Evolutionary conservation across 805 yeast species (phyloP).

Genomic region (Zygoascus tannicola): DNA sequence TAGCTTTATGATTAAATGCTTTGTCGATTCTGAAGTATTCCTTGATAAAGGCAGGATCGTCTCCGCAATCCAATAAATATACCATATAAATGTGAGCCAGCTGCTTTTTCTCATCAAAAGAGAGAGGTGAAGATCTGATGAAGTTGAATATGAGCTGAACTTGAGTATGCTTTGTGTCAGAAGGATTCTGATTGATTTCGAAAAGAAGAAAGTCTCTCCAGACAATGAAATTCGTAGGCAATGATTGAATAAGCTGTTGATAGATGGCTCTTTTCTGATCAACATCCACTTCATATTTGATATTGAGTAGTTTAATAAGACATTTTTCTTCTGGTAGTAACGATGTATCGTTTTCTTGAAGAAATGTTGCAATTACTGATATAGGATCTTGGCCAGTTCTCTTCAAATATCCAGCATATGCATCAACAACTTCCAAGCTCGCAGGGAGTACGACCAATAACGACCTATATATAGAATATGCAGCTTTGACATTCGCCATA

Average conservation of each 20-base stretch:
- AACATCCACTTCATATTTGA: not conserved
- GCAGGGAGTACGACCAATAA: conserved; percentile 24
- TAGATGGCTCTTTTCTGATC: conserved; percentile 7
- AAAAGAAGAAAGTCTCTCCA: conserved; percentile 26
- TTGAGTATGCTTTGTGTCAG: not conserved
- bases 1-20: not conserved
- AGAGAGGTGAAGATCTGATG: not conserved
- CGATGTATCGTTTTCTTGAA: not conserved
- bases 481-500: conserved; percentile 19
- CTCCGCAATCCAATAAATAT: conserved; percentile 14
- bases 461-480: conserved; percentile 21
- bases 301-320: not conserved
- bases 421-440: not conserved
- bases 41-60: not conserved
- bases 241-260: conserved; percentile 13
- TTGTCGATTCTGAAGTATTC: conserved; percentile 1
- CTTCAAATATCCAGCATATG: not conserved
- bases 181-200: not conserved
- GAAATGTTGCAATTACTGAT: not conserved
- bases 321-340: not conserved
- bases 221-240: conserved; percentile 20
- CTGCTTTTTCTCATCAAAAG: conserved; percentile 11
- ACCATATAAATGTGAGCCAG: conserved; percentile 25
- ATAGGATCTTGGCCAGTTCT: not conserved
- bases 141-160: not conserved